Percentiles rank a stretch among this genome's conserved stretches.
These are phyloP conservation scores for Luvunga scandens DNA, from an alignment of 345 rosid genomes.

Conservation along the genomic window DNA sequence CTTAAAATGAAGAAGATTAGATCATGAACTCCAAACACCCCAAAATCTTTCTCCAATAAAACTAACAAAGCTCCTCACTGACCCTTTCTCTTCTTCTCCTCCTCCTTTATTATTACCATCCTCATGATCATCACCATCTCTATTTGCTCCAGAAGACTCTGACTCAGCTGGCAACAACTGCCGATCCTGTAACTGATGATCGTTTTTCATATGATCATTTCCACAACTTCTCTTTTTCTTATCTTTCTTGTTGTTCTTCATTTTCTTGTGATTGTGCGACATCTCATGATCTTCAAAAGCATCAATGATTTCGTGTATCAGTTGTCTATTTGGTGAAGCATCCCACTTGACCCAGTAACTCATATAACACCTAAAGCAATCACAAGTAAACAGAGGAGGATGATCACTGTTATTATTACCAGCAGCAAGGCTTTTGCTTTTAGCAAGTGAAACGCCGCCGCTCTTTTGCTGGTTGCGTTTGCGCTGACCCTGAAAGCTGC, in stretches of 20 bases:
- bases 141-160: slow-evolving; percentile 25
- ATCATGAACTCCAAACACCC: slow-evolving; percentile 53
- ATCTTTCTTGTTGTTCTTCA: slow-evolving; percentile 34
- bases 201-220: slow-evolving; percentile 21
- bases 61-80: slow-evolving; percentile 47
- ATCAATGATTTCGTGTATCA: slow-evolving; percentile 78
- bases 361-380: slow-evolving; percentile 75
- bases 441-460: neutral
- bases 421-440: neutral
- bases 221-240: slow-evolving; percentile 40
- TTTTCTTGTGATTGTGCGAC: slow-evolving; percentile 18
- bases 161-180: neutral
- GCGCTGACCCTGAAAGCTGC: slow-evolving; percentile 3
- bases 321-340: slow-evolving; percentile 69
- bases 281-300: slow-evolving; percentile 56
- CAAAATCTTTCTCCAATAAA: slow-evolving; percentile 74
- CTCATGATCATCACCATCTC: slow-evolving; percentile 4
- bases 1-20: neutral
- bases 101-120: slow-evolving; percentile 2
- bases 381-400: slow-evolving; percentile 58
- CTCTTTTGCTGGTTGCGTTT: slow-evolving; percentile 4
- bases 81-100: slow-evolving; percentile 32
- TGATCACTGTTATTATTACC: slow-evolving; percentile 25
- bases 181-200: neutral
- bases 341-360: slow-evolving; percentile 90